Evolutionary conservation across 2,329 filamentous ascomycete genomes (phyloP).

Genomic region (Didymella glomerata): DNA sequence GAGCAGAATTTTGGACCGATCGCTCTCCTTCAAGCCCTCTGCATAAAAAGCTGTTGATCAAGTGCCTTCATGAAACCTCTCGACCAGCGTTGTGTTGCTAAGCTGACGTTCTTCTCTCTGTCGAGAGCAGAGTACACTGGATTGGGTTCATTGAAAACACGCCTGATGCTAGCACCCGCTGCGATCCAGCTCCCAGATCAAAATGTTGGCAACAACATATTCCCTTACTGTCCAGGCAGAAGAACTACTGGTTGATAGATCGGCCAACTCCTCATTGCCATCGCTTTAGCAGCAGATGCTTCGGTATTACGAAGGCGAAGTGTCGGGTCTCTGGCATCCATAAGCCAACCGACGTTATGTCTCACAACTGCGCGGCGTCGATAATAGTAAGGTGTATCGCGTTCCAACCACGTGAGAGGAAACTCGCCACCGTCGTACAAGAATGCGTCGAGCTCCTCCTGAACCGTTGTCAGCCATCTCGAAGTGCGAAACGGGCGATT

Average conservation of each 20-base stretch:
- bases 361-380: neutral
- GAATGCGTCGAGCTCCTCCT: conserved; percentile 7
- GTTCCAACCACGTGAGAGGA: neutral
- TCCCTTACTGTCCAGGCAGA: neutral
- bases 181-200: neutral
- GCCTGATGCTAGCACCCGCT: no score
- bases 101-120: no score
- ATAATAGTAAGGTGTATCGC: neutral
- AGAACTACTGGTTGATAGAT: neutral
- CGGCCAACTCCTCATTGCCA: conserved; percentile 3
- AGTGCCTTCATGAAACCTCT: no score
- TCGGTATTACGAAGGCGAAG: neutral
- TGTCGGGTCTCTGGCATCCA: conserved; percentile 9
- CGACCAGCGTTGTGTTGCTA: no score
- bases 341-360: conserved; percentile 5
- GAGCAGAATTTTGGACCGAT: no score
- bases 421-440: conserved; percentile 4
- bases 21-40: no score
- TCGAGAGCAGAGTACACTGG: no score
- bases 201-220: neutral
- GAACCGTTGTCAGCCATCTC: conserved; percentile 3
- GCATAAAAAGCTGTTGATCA: no score
- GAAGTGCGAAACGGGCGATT: neutral
- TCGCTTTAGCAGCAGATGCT: neutral
- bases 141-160: no score